Conservation (phyloP, 805 yeast species). For the Candida vartiovaarae region DNA sequence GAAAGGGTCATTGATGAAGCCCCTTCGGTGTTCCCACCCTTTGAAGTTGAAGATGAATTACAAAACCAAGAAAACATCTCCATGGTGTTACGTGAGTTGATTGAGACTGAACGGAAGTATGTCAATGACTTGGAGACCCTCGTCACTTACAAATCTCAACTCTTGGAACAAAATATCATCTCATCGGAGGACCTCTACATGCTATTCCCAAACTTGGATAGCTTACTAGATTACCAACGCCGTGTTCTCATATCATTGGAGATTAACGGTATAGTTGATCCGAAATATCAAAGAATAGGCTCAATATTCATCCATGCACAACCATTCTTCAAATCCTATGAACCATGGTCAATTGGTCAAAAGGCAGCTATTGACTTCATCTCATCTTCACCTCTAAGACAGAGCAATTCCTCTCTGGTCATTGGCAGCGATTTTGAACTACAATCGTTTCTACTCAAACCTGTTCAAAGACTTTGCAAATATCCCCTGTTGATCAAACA, state of each 20-base stretch:
- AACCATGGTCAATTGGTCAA: conserved; percentile 92
- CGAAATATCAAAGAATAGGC: conserved; percentile 77
- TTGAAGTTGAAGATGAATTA: conserved; percentile 23
- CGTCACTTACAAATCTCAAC: conserved; percentile 57
- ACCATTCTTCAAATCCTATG: conserved; percentile 80
- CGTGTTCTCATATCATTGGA: conserved; percentile 84
- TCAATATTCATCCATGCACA: conserved; percentile 82
- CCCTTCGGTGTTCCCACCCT: conserved; percentile 33
- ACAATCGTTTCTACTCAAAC: conserved; percentile 84
- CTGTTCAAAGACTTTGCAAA: conserved; percentile 93
- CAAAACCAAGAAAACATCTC: conserved; percentile 49
- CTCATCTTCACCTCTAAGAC: conserved; percentile 46
- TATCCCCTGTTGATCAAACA: conserved; percentile 82
- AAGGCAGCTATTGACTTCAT: conserved; percentile 81
- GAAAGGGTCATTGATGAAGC: conserved; percentile 52
- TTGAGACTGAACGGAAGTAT: conserved; percentile 87
- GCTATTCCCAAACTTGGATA: conserved; percentile 78
- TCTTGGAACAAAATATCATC: conserved; percentile 57
- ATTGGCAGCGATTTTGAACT: conserved; percentile 84
- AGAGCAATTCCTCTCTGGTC: conserved; percentile 46
- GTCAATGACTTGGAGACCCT: conserved; percentile 85
- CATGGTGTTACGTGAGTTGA: conserved; percentile 75
- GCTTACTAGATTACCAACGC: conserved; percentile 86
- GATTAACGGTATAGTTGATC: conserved; percentile 72
- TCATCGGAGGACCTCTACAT: conserved; percentile 74